Percentiles rank a stretch among this genome's conserved stretches.
phyloP scores from a whole-genome alignment of 139 green algal genomes.

The Chlorella sp. region DNA sequence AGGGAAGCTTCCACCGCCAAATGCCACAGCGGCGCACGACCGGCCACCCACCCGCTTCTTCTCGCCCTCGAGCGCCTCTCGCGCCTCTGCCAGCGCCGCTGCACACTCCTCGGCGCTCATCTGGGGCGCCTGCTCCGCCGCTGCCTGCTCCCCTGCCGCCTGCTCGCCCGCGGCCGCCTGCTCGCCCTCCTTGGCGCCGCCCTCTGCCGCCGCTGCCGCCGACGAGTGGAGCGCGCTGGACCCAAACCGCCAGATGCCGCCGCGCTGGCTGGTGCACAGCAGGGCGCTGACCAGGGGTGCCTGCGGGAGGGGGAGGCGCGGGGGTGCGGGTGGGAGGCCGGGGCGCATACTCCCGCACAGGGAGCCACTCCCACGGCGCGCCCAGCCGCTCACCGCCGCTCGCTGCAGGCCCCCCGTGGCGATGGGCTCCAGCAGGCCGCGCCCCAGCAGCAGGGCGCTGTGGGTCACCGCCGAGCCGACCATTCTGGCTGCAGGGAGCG shows the following conservation, averaged over 20 bases:
- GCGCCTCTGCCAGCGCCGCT: conserved; percentile 20
- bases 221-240: neutral
- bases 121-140: neutral
- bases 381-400: conserved; percentile 4
- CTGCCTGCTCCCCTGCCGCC: neutral
- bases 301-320: neutral
- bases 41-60: conserved; percentile 35
- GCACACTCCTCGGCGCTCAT: neutral
- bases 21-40: neutral
- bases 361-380: neutral
- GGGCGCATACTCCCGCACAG: neutral
- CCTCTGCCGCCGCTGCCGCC: neutral
- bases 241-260: conserved; percentile 15
- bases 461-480: too few species aligned
- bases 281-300: neutral
- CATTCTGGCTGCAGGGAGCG: too few species aligned
- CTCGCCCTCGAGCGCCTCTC: conserved; percentile 27
- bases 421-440: neutral
- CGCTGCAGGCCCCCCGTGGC: neutral
- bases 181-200: neutral
- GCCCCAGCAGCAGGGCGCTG: too few species aligned
- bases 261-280: neutral
- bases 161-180: neutral
- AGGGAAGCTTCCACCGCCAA: neutral
- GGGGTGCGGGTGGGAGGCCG: neutral